Base-by-base conservation (phyloP, 331 rosid species). In the Malus hybrid region DNA sequence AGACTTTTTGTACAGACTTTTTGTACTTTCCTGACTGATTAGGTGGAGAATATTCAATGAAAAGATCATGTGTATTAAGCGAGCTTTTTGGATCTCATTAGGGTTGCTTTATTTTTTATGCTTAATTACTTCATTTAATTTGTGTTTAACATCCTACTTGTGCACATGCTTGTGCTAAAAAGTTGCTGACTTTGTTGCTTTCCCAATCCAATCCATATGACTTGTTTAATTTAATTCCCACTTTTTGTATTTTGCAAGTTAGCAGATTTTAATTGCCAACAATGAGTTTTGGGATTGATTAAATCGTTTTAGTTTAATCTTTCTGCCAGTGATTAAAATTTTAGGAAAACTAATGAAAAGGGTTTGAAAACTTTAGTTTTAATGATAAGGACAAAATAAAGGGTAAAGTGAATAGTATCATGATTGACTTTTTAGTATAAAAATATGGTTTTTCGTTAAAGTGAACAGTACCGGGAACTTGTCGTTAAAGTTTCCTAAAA, bases 1-100 rank as follows among this genome's bases (percentile, higher is more conserved):
- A 42, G 46, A 39, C 48, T 42, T 42, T 42, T 42, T 42, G 48
- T 10, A 42, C 48, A 22, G 46, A 39, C 48, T 42, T 42, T 42
- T 42, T 42, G 48, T 10, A 42, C 48, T 42, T 42, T 42, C 48
- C 48, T 10, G 48, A 42, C 14, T 10, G 14, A 42, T 42, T 42
- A 42, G 48, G 61, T 50, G 61, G 32, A 61, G 67, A 22, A 50
- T 3, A 44, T 77, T 32, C 62, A 61, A 36, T 56, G 33, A 55
- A 60, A 76, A 70, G 76, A 77, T 78, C 80, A 80, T 57, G 80
- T 80, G 84, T 72, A 44, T 34, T 52, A 67, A 52, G 74, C 84
- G 87, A n/a, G 46, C 73, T 64, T 80, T 67, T 10, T 16, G 87
- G 84, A 83, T 83, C 87, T 77, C 69, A 50, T 67, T 50, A 50